Evolutionary conservation across 1,139 yeast genomes (phyloP).

Genomic region (Hyphopichia buzzinii): DNA sequence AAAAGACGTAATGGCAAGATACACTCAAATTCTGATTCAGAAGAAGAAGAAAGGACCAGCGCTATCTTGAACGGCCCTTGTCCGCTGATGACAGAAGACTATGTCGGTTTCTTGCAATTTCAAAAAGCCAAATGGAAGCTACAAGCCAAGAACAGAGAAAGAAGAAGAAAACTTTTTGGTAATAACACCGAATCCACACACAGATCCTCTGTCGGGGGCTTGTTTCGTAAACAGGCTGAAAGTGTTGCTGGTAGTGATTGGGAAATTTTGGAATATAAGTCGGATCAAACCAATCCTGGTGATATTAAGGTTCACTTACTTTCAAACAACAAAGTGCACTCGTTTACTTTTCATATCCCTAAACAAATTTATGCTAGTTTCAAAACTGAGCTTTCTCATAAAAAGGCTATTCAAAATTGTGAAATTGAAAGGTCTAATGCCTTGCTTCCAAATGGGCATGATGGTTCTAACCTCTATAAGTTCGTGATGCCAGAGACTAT

Average conservation of each 20-base stretch:
- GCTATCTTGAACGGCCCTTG: slow-evolving; percentile 52
- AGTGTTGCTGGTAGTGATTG: slow-evolving; percentile 72
- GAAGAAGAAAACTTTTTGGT: slow-evolving; percentile 81
- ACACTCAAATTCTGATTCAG: slow-evolving; percentile 34
- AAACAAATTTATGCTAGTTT: slow-evolving; percentile 70
- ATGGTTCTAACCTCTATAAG: slow-evolving; percentile 55
- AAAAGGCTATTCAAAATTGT: slow-evolving; percentile 49
- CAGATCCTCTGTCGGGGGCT: slow-evolving; percentile 58
- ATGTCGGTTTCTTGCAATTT: slow-evolving; percentile 69
- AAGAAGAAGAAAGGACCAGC: slow-evolving; percentile 40
- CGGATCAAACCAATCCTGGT: slow-evolving; percentile 63
- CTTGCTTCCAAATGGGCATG: slow-evolving; percentile 69
- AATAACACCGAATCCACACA: slow-evolving; percentile 44
- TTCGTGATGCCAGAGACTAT: slow-evolving; percentile 65
- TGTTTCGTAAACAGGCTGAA: slow-evolving; percentile 78
- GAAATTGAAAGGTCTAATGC: slow-evolving; percentile 59
- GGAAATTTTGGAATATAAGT: slow-evolving; percentile 76
- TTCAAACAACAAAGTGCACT: slow-evolving; percentile 72
- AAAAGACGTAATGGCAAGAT: slow-evolving; percentile 27
- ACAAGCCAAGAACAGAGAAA: slow-evolving; percentile 66
- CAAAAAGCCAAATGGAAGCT: slow-evolving; percentile 85
- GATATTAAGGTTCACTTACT: slow-evolving; percentile 70
- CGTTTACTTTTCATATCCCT: slow-evolving; percentile 70
- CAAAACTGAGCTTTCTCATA: slow-evolving; percentile 48
- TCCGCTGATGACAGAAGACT: slow-evolving; percentile 75